These are phyloP conservation scores for Rhododendron griersonianum DNA, from an alignment of 148 eudicot genomes.

Conservation along the genomic window DNA sequence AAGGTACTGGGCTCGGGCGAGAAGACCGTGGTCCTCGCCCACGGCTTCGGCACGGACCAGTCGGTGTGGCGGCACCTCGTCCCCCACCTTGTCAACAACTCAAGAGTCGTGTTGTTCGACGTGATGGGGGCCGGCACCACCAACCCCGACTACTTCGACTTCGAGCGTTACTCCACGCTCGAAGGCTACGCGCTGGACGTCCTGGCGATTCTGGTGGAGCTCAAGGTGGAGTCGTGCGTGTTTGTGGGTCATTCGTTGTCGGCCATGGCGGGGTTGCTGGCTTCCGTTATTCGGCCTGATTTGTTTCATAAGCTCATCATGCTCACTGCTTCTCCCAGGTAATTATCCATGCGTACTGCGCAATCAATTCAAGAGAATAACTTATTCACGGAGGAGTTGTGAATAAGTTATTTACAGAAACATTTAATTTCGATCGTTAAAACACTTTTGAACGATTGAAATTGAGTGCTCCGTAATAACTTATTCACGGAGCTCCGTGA, in stretches of 20 bases:
- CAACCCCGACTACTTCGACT: slow-evolving; percentile 81
- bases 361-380: too few species aligned
- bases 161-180: slow-evolving; percentile 56
- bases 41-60: slow-evolving; percentile 89
- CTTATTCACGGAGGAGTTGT: too few species aligned
- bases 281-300: slow-evolving; percentile 77
- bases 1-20: slow-evolving; percentile 49
- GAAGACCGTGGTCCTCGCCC: slow-evolving; percentile 55
- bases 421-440: too few species aligned
- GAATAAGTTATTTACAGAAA: too few species aligned
- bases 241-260: slow-evolving; percentile 88
- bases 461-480: too few species aligned
- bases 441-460: too few species aligned
- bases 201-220: slow-evolving; percentile 64
- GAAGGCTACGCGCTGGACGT: slow-evolving; percentile 73
- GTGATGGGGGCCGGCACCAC: slow-evolving; percentile 94
- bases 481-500: too few species aligned
- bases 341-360: not conserved
- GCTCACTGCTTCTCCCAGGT: slow-evolving; percentile 79
- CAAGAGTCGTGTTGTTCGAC: slow-evolving; percentile 65
- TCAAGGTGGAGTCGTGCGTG: slow-evolving; percentile 40
- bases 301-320: slow-evolving; percentile 64
- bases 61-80: slow-evolving; percentile 82
- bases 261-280: slow-evolving; percentile 56
- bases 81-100: slow-evolving; percentile 56